phyloP scores from a whole-genome alignment of 2,329 filamentous ascomycete species.

The Alternaria solani region DNA sequence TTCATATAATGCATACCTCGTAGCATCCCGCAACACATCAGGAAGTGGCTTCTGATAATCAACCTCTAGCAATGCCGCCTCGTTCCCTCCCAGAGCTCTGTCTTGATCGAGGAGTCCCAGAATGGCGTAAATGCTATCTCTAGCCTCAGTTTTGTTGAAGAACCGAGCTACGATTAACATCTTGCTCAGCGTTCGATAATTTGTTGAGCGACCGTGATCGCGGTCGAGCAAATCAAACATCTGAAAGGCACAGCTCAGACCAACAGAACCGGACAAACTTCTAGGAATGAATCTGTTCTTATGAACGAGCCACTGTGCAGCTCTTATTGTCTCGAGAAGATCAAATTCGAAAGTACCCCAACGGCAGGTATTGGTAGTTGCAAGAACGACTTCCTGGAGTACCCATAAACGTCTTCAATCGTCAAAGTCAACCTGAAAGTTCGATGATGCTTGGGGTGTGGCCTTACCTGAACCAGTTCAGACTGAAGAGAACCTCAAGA shows the following conservation, averaged over 20 bases:
- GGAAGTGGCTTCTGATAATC: not conserved
- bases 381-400: not conserved
- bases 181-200: accelerated
- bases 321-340: too few species aligned
- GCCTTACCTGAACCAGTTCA: not conserved
- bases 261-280: accelerated
- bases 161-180: accelerated
- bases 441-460: accelerated
- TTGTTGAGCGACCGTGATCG: too few species aligned
- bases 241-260: accelerated
- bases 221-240: not conserved
- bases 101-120: not conserved
- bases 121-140: not conserved
- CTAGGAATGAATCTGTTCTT: accelerated
- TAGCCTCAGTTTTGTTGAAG: not conserved
- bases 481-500: not conserved
- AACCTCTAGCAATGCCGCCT: not conserved
- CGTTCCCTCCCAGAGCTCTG: accelerated
- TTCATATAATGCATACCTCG: not conserved
- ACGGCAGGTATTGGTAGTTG: not conserved
- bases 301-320: accelerated
- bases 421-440: accelerated
- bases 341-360: not conserved
- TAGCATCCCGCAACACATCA: not conserved
- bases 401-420: not conserved